Evolutionary conservation across 2,329 filamentous ascomycete species (phyloP).

Genomic region (Microcyclosporella mali): DNA sequence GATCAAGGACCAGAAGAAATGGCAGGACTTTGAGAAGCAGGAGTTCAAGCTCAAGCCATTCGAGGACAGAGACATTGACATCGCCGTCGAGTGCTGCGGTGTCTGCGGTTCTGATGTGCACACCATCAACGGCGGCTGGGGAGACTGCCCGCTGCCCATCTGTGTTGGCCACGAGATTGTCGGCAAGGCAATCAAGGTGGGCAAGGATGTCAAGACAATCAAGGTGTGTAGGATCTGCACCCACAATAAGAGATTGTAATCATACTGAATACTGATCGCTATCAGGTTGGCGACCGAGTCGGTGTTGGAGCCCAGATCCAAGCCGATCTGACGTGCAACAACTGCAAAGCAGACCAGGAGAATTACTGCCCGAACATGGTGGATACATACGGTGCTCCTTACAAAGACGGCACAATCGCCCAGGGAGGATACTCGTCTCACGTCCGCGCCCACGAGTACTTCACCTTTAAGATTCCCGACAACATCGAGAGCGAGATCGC

Average conservation of each 20-base stretch:
- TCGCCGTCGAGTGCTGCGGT: conserved; percentile 78
- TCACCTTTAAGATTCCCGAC: conserved; percentile 68
- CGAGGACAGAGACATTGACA: conserved; percentile 78
- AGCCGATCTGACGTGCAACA: conserved; percentile 44
- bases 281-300: conserved; percentile 34
- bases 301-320: conserved; percentile 47
- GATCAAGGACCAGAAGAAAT: conserved; percentile 54
- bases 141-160: conserved; percentile 55
- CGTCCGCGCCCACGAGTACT: conserved; percentile 71
- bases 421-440: conserved; percentile 64
- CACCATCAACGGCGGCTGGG: conserved; percentile 52
- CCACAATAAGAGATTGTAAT: too few relatives aligned
- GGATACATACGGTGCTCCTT: conserved; percentile 46
- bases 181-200: conserved; percentile 45
- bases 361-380: conserved; percentile 48
- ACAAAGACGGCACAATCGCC: conserved; percentile 55
- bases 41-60: conserved; percentile 80
- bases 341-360: conserved; percentile 49
- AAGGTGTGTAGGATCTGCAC: too few relatives aligned
- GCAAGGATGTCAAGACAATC: conserved; percentile 45
- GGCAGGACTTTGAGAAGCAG: conserved; percentile 47
- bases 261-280: too few relatives aligned
- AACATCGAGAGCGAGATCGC: conserved; percentile 55
- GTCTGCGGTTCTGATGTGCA: conserved; percentile 35
- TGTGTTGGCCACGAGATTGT: conserved; percentile 61